Percentiles rank a stretch among this genome's conserved stretches.
phyloP scores from a whole-genome alignment of 2,329 filamentous ascomycete genomes.

The Epichloe gansuensis region DNA sequence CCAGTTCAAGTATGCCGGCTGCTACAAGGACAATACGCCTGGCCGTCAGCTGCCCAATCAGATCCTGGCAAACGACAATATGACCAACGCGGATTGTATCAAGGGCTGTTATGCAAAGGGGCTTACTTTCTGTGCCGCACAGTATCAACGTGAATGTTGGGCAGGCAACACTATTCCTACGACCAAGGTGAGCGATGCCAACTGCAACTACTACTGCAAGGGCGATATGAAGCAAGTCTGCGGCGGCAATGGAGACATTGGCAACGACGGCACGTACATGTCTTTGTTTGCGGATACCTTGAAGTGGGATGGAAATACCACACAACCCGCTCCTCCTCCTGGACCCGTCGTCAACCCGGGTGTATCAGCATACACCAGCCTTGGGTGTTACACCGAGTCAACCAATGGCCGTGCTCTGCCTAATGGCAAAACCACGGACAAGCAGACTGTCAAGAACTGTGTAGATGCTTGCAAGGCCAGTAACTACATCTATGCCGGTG shows the following conservation, averaged over 20 bases:
- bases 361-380: conserved; percentile 21
- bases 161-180: conserved; percentile 35
- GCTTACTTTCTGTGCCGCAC: conserved; percentile 33
- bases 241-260: conserved; percentile 34
- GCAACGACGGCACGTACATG: conserved; percentile 28
- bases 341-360: conserved; percentile 26
- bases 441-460: conserved; percentile 22
- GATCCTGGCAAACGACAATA: conserved; percentile 27
- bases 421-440: conserved; percentile 11
- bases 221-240: conserved; percentile 39
- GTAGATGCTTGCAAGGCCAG: conserved; percentile 19
- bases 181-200: conserved; percentile 27
- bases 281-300: conserved; percentile 33
- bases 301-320: conserved; percentile 17
- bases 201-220: conserved; percentile 40
- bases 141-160: conserved; percentile 44
- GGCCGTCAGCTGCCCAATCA: conserved; percentile 35
- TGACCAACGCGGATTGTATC: conserved; percentile 34
- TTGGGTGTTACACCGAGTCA: conserved; percentile 28
- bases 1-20: conserved; percentile 41
- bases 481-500: conserved; percentile 20
- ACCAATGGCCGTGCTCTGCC: conserved; percentile 20
- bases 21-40: conserved; percentile 44
- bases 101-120: conserved; percentile 24
- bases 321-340: conserved; percentile 9